Conservation (phyloP, 805 yeast species). For the Henningerozyma blattae region DNA sequence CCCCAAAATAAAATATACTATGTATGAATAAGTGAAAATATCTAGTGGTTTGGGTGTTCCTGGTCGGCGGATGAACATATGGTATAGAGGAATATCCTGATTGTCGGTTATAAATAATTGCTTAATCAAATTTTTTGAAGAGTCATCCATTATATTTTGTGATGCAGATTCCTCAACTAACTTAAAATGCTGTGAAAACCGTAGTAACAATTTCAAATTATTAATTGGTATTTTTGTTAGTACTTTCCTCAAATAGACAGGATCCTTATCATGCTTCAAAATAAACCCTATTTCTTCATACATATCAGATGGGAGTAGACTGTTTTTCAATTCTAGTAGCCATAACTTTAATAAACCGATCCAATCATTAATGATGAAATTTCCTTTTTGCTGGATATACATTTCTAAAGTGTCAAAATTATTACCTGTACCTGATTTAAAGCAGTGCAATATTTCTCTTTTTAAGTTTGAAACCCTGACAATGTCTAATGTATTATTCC, state of each 20-base stretch:
- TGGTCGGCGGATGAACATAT: not conserved
- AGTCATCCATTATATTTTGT: too few relatives aligned
- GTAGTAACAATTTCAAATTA: constrained; percentile 3
- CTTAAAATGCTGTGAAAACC: constrained; percentile 2
- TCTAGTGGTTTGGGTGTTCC: not conserved
- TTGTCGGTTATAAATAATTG: not conserved
- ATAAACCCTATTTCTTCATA: not conserved
- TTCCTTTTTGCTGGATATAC: not conserved
- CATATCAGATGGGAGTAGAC: constrained; percentile 23
- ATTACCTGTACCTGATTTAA: not conserved
- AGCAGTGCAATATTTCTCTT: constrained; percentile 3
- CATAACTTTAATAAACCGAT: constrained; percentile 38
- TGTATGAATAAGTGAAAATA: not conserved
- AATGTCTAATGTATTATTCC: constrained; percentile 8
- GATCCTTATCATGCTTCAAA: not conserved
- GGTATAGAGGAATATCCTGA: not conserved
- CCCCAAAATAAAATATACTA: not conserved
- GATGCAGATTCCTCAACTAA: too few relatives aligned
- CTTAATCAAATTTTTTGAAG: not conserved
- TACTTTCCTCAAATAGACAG: constrained; percentile 1
- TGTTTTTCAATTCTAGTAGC: constrained; percentile 49
- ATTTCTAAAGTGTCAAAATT: not conserved
- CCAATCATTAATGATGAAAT: constrained; percentile 8
- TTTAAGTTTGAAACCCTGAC: constrained; percentile 7
- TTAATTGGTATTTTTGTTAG: constrained; percentile 2